phyloP scores from a whole-genome alignment of 805 yeast genomes.

The Candida tibetensis region DNA sequence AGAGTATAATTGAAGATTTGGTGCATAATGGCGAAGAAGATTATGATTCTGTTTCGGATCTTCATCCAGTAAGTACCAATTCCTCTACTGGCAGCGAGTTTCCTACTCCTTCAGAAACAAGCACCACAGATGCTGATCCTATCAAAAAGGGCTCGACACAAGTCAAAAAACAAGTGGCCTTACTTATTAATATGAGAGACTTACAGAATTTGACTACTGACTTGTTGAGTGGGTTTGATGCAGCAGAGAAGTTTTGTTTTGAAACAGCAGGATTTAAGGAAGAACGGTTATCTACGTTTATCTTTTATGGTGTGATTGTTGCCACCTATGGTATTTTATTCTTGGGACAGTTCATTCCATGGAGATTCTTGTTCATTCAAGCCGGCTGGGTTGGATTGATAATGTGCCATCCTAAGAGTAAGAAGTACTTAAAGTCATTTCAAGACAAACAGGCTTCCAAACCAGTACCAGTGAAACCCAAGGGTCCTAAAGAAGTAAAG shows the following conservation, averaged over 20 bases:
- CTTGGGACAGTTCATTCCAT: conserved; percentile 56
- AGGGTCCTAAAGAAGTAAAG: conserved; percentile 13
- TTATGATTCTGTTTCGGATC: conserved; percentile 6
- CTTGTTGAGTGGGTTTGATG: conserved; percentile 48
- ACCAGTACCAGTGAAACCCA: conserved; percentile 2
- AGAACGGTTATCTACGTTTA: conserved; percentile 61
- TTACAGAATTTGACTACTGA: conserved; percentile 64
- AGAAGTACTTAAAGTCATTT: conserved; percentile 22
- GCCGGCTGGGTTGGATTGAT: conserved; percentile 56
- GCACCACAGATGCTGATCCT: not conserved
- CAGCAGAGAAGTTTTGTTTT: conserved; percentile 51
- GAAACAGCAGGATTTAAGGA: conserved; percentile 70
- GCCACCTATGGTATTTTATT: conserved; percentile 39
- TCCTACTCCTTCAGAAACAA: conserved; percentile 1
- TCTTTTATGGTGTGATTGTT: conserved; percentile 40
- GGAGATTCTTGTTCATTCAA: conserved; percentile 56
- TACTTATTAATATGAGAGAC: conserved; percentile 66
- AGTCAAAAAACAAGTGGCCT: conserved; percentile 37
- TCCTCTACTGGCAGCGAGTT: no score
- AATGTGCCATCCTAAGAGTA: conserved; percentile 58
- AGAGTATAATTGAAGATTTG: conserved; percentile 33
- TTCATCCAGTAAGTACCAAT: conserved; percentile 7
- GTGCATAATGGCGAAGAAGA: conserved; percentile 15
- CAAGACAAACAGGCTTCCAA: conserved; percentile 5
- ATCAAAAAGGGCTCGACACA: conserved; percentile 14